Evolutionary conservation across 192 early-diverging fungal genomes (phyloP).

Genomic region (Coemansia nantahalensis): DNA sequence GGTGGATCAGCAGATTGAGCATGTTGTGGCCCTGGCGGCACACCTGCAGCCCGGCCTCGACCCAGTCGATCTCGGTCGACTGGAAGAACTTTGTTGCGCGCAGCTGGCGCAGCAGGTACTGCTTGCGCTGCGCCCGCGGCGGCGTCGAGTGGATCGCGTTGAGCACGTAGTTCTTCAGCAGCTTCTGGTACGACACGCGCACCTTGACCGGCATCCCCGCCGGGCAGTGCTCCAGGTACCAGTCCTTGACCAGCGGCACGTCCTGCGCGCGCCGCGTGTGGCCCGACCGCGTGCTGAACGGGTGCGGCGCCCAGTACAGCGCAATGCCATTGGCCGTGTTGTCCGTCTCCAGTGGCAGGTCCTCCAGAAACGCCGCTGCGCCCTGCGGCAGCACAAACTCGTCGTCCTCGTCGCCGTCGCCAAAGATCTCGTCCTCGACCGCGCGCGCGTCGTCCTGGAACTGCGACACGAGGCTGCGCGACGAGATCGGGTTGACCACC

Average conservation of each 20-base stretch:
- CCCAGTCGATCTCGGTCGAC: constrained; percentile 97
- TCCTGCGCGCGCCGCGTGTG: constrained; percentile 88
- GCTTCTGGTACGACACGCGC: constrained; percentile 97
- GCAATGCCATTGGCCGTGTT: constrained; percentile 90
- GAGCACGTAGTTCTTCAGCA: constrained; percentile 94
- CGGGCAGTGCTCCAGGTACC: constrained; percentile 98
- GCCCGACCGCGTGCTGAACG: constrained; percentile 92
- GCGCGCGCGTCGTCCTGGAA: constrained; percentile 65
- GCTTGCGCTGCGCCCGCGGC: constrained; percentile 87
- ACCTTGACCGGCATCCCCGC: constrained; percentile 94
- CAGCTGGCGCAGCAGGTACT: constrained; percentile 93
- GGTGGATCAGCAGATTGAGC: constrained; percentile 97
- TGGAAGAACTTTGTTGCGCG: constrained; percentile 99
- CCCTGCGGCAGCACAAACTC: constrained; percentile 77
- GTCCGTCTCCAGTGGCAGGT: constrained; percentile 78
- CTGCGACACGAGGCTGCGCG: constrained; percentile 54
- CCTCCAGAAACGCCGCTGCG: constrained; percentile 76
- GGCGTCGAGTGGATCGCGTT: constrained; percentile 85
- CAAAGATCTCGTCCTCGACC: constrained; percentile 77
- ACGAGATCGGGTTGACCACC: constrained; percentile 90
- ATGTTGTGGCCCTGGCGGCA: constrained; percentile 99
- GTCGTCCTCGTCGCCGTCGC: constrained; percentile 62
- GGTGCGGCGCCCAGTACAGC: constrained; percentile 98
- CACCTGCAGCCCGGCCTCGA: constrained; percentile 98
- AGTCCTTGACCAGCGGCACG: constrained; percentile 92